These are phyloP conservation scores for Calonectria hongkongensis DNA, from an alignment of 2,329 filamentous ascomycete genomes.

Conservation along the genomic window DNA sequence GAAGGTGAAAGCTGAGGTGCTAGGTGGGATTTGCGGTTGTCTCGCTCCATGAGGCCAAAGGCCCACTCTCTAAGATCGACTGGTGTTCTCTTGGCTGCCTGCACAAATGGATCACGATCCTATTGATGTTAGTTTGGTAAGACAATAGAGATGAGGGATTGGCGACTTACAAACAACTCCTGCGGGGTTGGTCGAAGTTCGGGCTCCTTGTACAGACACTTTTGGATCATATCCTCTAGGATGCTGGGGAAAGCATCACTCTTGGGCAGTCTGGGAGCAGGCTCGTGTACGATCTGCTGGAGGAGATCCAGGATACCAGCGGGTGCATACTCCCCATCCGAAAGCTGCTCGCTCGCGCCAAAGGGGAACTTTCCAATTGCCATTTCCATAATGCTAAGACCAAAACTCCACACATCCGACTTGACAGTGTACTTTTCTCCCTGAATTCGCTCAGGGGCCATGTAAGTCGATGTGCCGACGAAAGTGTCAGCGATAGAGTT, in stretches of 20 bases:
- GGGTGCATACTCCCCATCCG: conserved; percentile 86
- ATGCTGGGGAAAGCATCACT: conserved; percentile 98
- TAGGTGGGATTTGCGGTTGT: conserved; percentile 96
- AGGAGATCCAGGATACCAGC: conserved; percentile 96
- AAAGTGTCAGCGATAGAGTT: conserved; percentile 99
- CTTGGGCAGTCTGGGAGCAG: conserved; percentile 93
- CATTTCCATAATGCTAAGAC: conserved; percentile 95
- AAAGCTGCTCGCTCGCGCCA: conserved; percentile 81
- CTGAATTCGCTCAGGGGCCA: conserved; percentile 98
- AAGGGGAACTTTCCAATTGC: conserved; percentile 99
- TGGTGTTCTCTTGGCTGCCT: conserved; percentile 96
- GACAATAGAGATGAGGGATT: conserved; percentile 36
- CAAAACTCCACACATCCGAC: conserved; percentile 99
- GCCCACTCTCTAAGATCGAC: conserved; percentile 97
- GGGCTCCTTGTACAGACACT: conserved; percentile 93
- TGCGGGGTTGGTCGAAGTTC: conserved; percentile 93
- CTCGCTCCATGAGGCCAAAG: conserved; percentile 92
- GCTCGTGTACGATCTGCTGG: conserved; percentile 98
- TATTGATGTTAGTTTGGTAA: conserved; percentile 61
- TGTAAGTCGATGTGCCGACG: conserved; percentile 98
- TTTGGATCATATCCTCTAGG: conserved; percentile 96
- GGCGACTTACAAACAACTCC: conserved; percentile 86
- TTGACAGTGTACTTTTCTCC: conserved; percentile 98
- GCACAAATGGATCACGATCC: conserved; percentile 95
- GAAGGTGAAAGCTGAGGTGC: conserved; percentile 86